phyloP scores from a whole-genome alignment of 306 rosid species.

The Glycine soja region DNA sequence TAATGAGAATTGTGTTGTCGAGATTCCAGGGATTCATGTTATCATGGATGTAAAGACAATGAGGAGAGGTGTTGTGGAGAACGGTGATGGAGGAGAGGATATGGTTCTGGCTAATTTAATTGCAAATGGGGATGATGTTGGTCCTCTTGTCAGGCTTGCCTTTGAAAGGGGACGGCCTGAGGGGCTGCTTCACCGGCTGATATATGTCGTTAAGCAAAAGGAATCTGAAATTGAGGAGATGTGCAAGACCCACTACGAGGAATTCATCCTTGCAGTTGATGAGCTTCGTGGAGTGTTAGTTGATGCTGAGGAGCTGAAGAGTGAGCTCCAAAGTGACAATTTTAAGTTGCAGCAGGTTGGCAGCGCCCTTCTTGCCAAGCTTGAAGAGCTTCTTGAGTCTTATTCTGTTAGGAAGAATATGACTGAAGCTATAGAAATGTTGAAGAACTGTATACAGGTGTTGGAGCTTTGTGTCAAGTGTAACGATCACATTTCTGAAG shows the following conservation, averaged over 20 bases:
- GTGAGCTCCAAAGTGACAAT: conserved; percentile 84
- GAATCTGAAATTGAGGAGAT: conserved; percentile 93
- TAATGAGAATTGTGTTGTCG: conserved; percentile 16
- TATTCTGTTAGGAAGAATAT: conserved; percentile 81
- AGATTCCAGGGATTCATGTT: conserved; percentile 45
- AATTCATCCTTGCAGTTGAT: conserved; percentile 89
- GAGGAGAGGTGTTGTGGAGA: conserved; percentile 67
- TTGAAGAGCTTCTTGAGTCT: conserved; percentile 92
- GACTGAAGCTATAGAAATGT: conserved; percentile 80
- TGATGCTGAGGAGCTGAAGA: conserved; percentile 92
- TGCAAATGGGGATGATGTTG: conserved; percentile 83
- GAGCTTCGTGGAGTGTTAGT: conserved; percentile 92
- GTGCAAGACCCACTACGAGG: conserved; percentile 95
- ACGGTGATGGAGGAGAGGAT: conserved; percentile 82
- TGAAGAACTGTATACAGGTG: conserved; percentile 69
- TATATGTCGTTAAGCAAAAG: conserved; percentile 73
- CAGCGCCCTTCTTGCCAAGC: conserved; percentile 68
- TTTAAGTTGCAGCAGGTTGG: conserved; percentile 92
- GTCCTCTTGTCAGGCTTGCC: conserved; percentile 91
- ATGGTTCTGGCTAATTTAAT: conserved; percentile 70
- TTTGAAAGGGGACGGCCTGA: conserved; percentile 85
- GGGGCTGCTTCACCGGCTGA: conserved; percentile 80
- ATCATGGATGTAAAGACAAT: conserved; percentile 68
- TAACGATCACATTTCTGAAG: conserved; percentile 78
- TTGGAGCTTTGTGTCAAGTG: conserved; percentile 90